Conservation (phyloP, 2,329 filamentous ascomycete species). For the Colletotrichum plurivorum region DNA sequence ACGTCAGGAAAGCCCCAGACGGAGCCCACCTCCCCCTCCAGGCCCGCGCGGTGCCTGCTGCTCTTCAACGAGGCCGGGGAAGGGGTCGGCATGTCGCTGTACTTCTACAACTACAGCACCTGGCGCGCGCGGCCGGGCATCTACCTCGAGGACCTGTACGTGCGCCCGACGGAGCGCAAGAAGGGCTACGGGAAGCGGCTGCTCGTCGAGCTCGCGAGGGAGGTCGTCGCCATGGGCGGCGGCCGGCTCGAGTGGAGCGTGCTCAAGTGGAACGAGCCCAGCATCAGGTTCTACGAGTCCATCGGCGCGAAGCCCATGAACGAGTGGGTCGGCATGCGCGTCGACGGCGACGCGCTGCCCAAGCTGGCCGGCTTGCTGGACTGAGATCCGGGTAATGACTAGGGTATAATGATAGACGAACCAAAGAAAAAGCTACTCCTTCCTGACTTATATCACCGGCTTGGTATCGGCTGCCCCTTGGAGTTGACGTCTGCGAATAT, state of each 20-base stretch:
- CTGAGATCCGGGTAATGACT: background rate
- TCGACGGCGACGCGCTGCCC: conserved; percentile 75
- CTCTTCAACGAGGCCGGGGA: conserved; percentile 66
- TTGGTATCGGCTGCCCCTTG: conserved; percentile 41
- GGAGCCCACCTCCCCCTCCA: conserved; percentile 67
- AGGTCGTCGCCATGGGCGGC: conserved; percentile 80
- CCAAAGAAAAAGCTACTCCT: conserved; percentile 6
- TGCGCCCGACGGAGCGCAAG: conserved; percentile 78
- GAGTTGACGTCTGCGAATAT: conserved; percentile 65
- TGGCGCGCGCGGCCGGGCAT: conserved; percentile 91
- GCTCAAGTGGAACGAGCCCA: conserved; percentile 92
- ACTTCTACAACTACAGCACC: conserved; percentile 96
- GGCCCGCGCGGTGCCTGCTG: conserved; percentile 83
- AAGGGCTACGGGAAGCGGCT: conserved; percentile 85
- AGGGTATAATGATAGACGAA: conserved; percentile 1
- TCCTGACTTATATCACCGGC: too few species aligned
- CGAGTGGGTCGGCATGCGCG: conserved; percentile 83
- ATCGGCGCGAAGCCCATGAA: conserved; percentile 77
- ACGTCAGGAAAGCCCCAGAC: conserved; percentile 55
- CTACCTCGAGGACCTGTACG: conserved; percentile 95
- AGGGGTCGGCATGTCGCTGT: conserved; percentile 84
- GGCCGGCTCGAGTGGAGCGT: conserved; percentile 91
- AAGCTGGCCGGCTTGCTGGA: conserved; percentile 68
- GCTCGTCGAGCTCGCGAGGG: conserved; percentile 82
- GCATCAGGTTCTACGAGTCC: conserved; percentile 86